A percentile compares a stretch with the other conserved stretches of the same genome.
These are phyloP conservation scores for Adenanthera pavonina DNA, from an alignment of 306 rosid species.

Conservation along the genomic window DNA sequence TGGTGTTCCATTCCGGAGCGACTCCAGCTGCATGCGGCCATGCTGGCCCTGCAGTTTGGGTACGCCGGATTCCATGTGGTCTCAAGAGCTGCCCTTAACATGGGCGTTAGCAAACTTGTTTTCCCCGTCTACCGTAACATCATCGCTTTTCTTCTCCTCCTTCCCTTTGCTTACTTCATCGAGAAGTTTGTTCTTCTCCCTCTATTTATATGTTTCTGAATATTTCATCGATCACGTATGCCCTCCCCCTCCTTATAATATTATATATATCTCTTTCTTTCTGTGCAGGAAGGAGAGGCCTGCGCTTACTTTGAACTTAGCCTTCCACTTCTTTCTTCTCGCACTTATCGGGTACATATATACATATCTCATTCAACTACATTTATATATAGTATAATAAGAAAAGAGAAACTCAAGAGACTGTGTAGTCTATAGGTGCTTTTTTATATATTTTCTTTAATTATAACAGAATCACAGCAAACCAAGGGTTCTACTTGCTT, in stretches of 20 bases:
- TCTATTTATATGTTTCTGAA: not conserved
- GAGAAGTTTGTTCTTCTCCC: slow-evolving; percentile 59
- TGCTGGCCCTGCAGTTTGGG: slow-evolving; percentile 89
- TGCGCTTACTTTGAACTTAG: slow-evolving; percentile 63
- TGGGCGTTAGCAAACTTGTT: slow-evolving; percentile 89
- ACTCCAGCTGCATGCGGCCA: slow-evolving; percentile 82
- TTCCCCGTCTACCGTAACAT: slow-evolving; percentile 83
- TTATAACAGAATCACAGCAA: slow-evolving; percentile 84
- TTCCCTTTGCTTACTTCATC: slow-evolving; percentile 79
- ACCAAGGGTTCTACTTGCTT: slow-evolving; percentile 97
- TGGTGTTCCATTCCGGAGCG: slow-evolving; percentile 78
- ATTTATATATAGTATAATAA: no score
- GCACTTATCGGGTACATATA: slow-evolving; percentile 84
- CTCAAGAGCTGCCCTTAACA: slow-evolving; percentile 87
- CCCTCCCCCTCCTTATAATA: not conserved
- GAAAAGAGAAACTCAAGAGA: not conserved
- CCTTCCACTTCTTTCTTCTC: slow-evolving; percentile 76
- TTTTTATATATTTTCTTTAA: not conserved
- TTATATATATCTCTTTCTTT: not conserved
- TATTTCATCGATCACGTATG: not conserved
- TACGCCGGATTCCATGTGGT: slow-evolving; percentile 92
- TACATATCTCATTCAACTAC: not conserved
- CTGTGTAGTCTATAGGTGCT: not conserved
- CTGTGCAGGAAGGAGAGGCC: slow-evolving; percentile 88
- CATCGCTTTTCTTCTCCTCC: slow-evolving; percentile 85